Base-by-base conservation (phyloP, 768 basidiomycete genomes). In the Russula abietina region DNA sequence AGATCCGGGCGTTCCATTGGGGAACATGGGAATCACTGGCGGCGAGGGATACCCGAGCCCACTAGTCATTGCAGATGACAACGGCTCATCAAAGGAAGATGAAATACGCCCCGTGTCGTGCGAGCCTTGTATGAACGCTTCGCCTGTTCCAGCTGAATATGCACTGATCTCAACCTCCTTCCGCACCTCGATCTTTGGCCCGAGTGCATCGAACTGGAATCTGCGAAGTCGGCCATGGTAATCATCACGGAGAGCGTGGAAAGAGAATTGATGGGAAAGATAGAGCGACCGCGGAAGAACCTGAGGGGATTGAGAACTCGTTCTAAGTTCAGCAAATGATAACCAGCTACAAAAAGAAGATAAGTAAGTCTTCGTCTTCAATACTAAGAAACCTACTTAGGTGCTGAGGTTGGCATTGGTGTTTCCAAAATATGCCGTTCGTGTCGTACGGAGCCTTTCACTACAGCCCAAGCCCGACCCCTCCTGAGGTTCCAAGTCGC, bases 251-350 rank as follows among this genome's bases (percentile, higher is more conserved):
- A 93, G 79, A 2, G 84, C 80, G 68, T 83, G 80, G 77, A 96
- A 96, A 12, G 85, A 78, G 71, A 96, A 91, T 64, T 95, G 91
- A 67, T 92, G 89, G 0, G 86, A 83, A 19, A 91, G 84, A 73
- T 96, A 96, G 33, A 97, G 79, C 0, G 89, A 79, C 0, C 85
- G 81, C 2, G 92, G 89, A 0, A 90, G 79, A 39, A 91, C 76
- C 2, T 83, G 0, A n/a, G n/a, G n/a, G n/a, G n/a, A n/a, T n/a
- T n/a, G n/a, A n/a, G n/a, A n/a, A n/a, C n/a, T n/a, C n/a, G 91
- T 92, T 54, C 88, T 88, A 4, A 96, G 80, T 71, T 97, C 94
- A 0, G 91, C 92, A 48, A 87, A 83, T 0, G 91, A 80, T 5
- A 95, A 80, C 74, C 81, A 86, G 65, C 87, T 91, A 61, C 39